Percentiles rank a stretch among this genome's conserved stretches.
Conservation (phyloP, 352 stramenopile genomes). For the Phytophthora quininea region DNA sequence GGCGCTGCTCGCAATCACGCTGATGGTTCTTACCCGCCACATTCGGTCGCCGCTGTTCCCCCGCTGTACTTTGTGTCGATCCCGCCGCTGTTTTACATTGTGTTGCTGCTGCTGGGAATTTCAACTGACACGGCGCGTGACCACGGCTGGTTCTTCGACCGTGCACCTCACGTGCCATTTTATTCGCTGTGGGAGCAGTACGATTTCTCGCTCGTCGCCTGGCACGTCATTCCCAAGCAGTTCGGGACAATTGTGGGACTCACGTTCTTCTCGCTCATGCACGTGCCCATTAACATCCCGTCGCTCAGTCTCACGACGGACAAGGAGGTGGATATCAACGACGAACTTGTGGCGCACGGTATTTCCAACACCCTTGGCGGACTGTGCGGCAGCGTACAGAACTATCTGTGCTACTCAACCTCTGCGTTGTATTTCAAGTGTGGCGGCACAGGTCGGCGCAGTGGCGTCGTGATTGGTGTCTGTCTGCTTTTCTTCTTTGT, state of each 20-base stretch:
- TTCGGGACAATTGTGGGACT: constrained; percentile 85
- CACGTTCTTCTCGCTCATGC: constrained; percentile 93
- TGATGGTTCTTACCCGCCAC: constrained; percentile 63
- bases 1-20: constrained; percentile 50
- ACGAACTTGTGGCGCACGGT: constrained; percentile 92
- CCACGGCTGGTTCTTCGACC: constrained; percentile 80
- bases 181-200: constrained; percentile 83
- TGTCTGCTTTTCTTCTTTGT: constrained; percentile 90
- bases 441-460: constrained; percentile 73
- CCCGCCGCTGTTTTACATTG: constrained; percentile 77
- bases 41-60: constrained; percentile 72
- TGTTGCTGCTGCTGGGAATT: constrained; percentile 56
- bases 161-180: constrained; percentile 68
- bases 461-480: constrained; percentile 63
- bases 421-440: constrained; percentile 91
- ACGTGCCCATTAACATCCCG: constrained; percentile 96
- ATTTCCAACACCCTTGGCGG: constrained; percentile 91
- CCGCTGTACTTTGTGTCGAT: constrained; percentile 86
- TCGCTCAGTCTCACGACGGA: constrained; percentile 84
- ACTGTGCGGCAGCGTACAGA: constrained; percentile 88
- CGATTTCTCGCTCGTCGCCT: constrained; percentile 65
- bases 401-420: constrained; percentile 91
- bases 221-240: constrained; percentile 78
- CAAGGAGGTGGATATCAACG: constrained; percentile 93
- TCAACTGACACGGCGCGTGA: constrained; percentile 60